Base-by-base conservation (phyloP, 106 monocot genomes). In the Dactylorhiza incarnata region DNA sequence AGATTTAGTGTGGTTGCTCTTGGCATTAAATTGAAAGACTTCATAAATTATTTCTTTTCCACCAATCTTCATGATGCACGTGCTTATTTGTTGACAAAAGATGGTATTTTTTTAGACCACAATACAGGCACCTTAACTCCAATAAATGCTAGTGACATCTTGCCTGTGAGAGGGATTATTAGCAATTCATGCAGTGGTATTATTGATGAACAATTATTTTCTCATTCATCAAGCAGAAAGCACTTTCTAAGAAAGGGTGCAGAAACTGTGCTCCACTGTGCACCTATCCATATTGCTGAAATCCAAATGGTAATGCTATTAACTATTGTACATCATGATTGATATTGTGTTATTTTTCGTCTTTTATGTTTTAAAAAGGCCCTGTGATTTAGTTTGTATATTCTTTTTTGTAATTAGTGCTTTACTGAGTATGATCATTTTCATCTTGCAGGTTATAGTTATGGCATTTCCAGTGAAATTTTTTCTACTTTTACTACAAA, bases 381-480 rank as follows among this genome's bases (percentile, higher is more conserved):
- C 8, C 56, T 37, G 43, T 17, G 11, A 4, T 29, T 54, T 7
- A 37, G 52, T 49, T 51, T 49, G 15, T 22, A 24, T 45, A 6
- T 25, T 54, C 19, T n/a, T 26, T 63, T 48, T 47, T 29, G 12
- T 4, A 26, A 46, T 22, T 45, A 20, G 9, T 59, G 20, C 2
- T 22, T 44, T 53, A 9, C 5, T 73, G 54, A 50, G 16, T 74
- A 23, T 10, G 17, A 44, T 15, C 22, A 8, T 73, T 74, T 55
- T 22, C 48, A 22, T 75, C 50, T 68, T 84, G 5, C 55, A 89
- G 89, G 74, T 81, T 25, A 54, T 52, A 22, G 11, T 79, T 50
- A 11, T 83, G 24, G 74, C 67, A 59, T 73, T 74, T 19, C 79
- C 74, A n/a, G 14, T 2, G 37, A 68, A 77, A 17, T 5, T 45